phyloP scores from a whole-genome alignment of 2,329 filamentous ascomycete genomes.

The Nothophoma quercina region DNA sequence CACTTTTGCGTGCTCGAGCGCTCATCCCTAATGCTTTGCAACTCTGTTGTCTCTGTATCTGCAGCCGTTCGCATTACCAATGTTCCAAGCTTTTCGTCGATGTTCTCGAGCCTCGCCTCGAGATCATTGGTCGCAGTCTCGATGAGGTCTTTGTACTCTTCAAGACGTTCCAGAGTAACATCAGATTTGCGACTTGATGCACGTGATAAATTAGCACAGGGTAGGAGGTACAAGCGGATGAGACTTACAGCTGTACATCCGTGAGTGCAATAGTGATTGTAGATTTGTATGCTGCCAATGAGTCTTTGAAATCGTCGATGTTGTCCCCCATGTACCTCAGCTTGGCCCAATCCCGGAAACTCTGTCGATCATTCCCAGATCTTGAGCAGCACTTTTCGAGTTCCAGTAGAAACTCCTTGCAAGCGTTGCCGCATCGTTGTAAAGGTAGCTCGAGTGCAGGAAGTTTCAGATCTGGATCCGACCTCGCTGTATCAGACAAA shows the following conservation, averaged over 20 bases:
- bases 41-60: slow-evolving; percentile 9
- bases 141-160: slow-evolving; percentile 22
- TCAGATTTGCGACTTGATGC: slow-evolving; percentile 21
- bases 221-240: neutral
- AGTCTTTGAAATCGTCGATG: slow-evolving; percentile 52
- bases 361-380: slow-evolving; percentile 38
- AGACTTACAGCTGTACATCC: slow-evolving; percentile 52
- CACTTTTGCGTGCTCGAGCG: slow-evolving; percentile 22
- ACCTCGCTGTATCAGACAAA: slow-evolving; percentile 14
- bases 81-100: slow-evolving; percentile 23
- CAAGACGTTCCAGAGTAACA: slow-evolving; percentile 13
- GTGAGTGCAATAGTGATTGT: slow-evolving; percentile 50
- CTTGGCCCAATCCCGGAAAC: slow-evolving; percentile 57
- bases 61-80: slow-evolving; percentile 7
- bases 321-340: slow-evolving; percentile 56
- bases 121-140: slow-evolving; percentile 22
- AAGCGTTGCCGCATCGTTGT: slow-evolving; percentile 53
- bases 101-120: slow-evolving; percentile 19
- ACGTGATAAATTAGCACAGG: neutral
- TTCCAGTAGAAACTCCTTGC: slow-evolving; percentile 52
- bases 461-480: slow-evolving; percentile 14
- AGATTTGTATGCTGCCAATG: slow-evolving; percentile 52
- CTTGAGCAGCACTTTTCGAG: slow-evolving; percentile 44
- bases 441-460: slow-evolving; percentile 48
- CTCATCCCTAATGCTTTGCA: slow-evolving; percentile 17